A percentile compares a stretch with the other conserved stretches of the same genome.
These are phyloP conservation scores for Hygrophoropsis aurantiaca DNA, from an alignment of 768 basidiomycete genomes.

Conservation along the genomic window DNA sequence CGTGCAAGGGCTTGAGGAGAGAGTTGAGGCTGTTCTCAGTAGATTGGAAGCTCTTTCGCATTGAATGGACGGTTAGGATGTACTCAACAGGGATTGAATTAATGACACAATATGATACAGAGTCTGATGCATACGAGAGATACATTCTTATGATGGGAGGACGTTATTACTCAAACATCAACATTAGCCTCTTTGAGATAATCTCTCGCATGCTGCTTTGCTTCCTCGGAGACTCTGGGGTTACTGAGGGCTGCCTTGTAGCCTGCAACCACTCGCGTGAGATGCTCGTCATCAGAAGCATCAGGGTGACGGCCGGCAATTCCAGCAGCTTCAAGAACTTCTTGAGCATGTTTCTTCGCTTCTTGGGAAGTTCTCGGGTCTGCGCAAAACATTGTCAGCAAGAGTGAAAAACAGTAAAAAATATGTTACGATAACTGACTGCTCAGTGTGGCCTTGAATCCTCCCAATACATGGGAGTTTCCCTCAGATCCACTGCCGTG, in stretches of 20 bases:
- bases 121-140: not conserved
- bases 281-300: slow-evolving; percentile 38
- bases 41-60: slow-evolving; percentile 39
- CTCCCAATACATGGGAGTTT: slow-evolving; percentile 33
- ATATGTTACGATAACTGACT: slow-evolving; percentile 35
- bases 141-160: not conserved
- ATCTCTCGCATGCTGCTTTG: slow-evolving; percentile 48
- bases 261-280: slow-evolving; percentile 49
- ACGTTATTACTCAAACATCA: slow-evolving; percentile 4
- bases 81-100: not conserved
- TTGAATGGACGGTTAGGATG: slow-evolving; percentile 1
- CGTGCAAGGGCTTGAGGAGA: slow-evolving; percentile 64
- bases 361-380: slow-evolving; percentile 45
- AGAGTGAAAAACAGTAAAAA: not conserved
- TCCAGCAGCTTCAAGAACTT: slow-evolving; percentile 49
- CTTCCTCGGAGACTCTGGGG: slow-evolving; percentile 45
- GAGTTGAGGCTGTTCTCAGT: slow-evolving; percentile 47
- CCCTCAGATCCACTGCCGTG: slow-evolving; percentile 5
- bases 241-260: slow-evolving; percentile 57
- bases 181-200: slow-evolving; percentile 34
- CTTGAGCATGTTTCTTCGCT: slow-evolving; percentile 55
- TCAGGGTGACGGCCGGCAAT: slow-evolving; percentile 31
- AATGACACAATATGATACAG: slow-evolving; percentile 5
- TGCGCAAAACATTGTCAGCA: slow-evolving; percentile 8
- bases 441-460: slow-evolving; percentile 50